Percentiles rank a stretch among this genome's conserved stretches.
phyloP scores from a whole-genome alignment of 2,329 filamentous ascomycete species.

The Arthrobotrys megalospora region DNA sequence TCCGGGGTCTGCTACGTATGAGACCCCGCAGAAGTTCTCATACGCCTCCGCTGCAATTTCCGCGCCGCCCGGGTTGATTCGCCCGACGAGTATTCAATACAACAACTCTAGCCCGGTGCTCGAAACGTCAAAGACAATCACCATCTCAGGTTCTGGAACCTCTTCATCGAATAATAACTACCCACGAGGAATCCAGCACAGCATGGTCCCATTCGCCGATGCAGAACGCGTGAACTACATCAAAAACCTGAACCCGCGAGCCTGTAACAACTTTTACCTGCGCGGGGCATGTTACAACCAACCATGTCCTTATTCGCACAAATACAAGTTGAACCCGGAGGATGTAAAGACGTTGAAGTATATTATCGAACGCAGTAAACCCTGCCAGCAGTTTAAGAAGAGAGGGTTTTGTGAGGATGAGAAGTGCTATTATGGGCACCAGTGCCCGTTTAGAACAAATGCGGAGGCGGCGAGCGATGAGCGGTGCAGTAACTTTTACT shows the following conservation, averaged over 20 bases:
- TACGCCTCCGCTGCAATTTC: slow-evolving; percentile 52
- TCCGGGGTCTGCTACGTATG: background rate
- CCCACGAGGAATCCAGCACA: slow-evolving; percentile 49
- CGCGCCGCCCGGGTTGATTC: slow-evolving; percentile 21
- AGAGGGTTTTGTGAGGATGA: slow-evolving; percentile 56
- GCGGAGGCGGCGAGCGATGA: slow-evolving; percentile 8
- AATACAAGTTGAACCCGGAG: slow-evolving; percentile 53
- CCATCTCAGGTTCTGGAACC: slow-evolving; percentile 26
- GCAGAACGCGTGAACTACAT: slow-evolving; percentile 55
- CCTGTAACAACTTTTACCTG: slow-evolving; percentile 56
- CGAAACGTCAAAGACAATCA: slow-evolving; percentile 43
- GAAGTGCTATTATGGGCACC: slow-evolving; percentile 60
- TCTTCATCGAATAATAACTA: background rate
- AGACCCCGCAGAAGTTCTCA: slow-evolving; percentile 31
- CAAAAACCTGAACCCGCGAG: slow-evolving; percentile 50
- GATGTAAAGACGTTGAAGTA: slow-evolving; percentile 55
- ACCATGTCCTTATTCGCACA: slow-evolving; percentile 55
- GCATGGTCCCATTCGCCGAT: slow-evolving; percentile 50
- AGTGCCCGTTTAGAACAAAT: slow-evolving; percentile 51
- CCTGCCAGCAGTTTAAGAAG: slow-evolving; percentile 53
- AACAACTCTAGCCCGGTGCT: slow-evolving; percentile 48
- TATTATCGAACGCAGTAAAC: slow-evolving; percentile 59
- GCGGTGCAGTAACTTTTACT: slow-evolving; percentile 49
- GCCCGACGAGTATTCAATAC: slow-evolving; percentile 51
- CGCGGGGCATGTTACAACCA: slow-evolving; percentile 46